phyloP scores from a whole-genome alignment of 2,329 filamentous ascomycete genomes.

The Cordyceps cicadae region DNA sequence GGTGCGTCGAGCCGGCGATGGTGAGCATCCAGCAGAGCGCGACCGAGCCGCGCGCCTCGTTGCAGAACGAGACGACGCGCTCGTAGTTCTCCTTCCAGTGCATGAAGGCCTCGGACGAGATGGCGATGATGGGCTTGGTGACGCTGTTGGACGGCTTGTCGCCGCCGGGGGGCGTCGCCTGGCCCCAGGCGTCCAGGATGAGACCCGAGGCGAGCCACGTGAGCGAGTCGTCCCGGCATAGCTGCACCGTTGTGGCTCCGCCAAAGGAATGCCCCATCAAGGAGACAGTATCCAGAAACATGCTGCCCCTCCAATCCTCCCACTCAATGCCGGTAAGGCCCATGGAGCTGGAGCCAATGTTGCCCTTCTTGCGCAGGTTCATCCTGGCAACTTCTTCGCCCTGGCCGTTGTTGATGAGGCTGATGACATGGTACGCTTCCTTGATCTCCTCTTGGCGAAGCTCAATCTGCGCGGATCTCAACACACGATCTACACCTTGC shows the following conservation, averaged over 20 bases:
- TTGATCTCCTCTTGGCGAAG: constrained; percentile 57
- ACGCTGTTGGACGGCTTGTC: constrained; percentile 36
- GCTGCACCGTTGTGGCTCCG: constrained; percentile 54
- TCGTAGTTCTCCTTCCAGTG: constrained; percentile 60
- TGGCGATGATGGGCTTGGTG: constrained; percentile 49
- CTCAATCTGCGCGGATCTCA: constrained; percentile 54
- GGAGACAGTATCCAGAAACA: constrained; percentile 50
- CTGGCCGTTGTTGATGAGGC: constrained; percentile 44
- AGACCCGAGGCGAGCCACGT: constrained; percentile 54
- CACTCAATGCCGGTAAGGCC: constrained; percentile 49
- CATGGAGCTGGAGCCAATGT: constrained; percentile 48
- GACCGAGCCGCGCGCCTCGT: constrained; percentile 42
- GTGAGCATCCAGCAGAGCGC: constrained; percentile 42
- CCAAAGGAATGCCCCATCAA: constrained; percentile 61
- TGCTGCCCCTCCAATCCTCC: constrained; percentile 46
- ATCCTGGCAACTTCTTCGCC: constrained; percentile 40
- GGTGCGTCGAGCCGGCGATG: constrained; percentile 52
- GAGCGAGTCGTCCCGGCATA: constrained; percentile 46
- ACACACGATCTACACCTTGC: constrained; percentile 49
- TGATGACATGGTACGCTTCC: constrained; percentile 50
- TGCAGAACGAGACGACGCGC: constrained; percentile 46
- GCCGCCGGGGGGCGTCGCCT: constrained; percentile 36
- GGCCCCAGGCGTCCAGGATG: constrained; percentile 58
- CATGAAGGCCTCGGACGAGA: constrained; percentile 63
- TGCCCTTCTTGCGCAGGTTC: constrained; percentile 51